These are phyloP conservation scores for Flaveria sonorensis DNA, from an alignment of 129 eudicot species.

Conservation along the genomic window DNA sequence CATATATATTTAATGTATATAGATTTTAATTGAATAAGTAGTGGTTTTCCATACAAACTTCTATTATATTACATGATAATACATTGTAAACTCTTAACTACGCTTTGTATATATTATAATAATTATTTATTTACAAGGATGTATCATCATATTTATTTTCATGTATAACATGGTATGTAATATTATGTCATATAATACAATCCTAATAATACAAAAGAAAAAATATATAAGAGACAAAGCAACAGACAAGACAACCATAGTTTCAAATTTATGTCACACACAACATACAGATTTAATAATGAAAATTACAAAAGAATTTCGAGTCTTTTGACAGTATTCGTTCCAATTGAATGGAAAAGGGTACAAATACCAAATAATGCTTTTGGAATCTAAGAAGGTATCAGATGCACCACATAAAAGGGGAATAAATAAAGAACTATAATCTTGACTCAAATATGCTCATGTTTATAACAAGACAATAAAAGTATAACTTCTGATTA, in stretches of 20 bases:
- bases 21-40: no score
- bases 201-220: no score
- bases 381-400: slow-evolving; percentile 28
- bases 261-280: background rate
- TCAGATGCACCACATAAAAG: slow-evolving; percentile 24
- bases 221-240: no score
- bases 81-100: background rate
- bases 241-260: no score
- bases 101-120: background rate
- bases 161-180: no score
- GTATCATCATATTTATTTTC: no score
- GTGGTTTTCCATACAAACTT: no score
- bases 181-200: no score
- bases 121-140: background rate
- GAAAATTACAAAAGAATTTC: background rate
- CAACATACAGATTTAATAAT: background rate
- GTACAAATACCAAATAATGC: slow-evolving; percentile 11
- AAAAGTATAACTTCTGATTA: no score
- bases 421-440: slow-evolving; percentile 25
- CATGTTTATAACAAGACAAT: slow-evolving; percentile 1
- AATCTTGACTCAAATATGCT: slow-evolving; percentile 9
- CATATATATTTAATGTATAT: no score
- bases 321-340: background rate
- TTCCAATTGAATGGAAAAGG: slow-evolving; percentile 1
- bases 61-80: no score